phyloP scores from a whole-genome alignment of 371 early-diverging fungal species.

The Neoconidiobolus thromboides region DNA sequence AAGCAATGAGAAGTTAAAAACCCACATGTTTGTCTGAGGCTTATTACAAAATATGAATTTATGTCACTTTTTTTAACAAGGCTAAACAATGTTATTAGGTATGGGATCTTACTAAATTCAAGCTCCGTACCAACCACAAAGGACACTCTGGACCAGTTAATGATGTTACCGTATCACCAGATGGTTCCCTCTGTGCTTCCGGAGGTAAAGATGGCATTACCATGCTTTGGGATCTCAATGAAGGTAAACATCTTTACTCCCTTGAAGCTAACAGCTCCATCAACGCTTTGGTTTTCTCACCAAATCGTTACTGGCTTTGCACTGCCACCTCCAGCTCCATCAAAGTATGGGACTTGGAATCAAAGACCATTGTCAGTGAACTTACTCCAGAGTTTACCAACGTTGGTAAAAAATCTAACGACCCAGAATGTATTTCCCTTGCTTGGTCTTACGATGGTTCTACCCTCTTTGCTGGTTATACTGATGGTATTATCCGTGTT shows the following conservation, averaged over 20 bases:
- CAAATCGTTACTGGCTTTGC: constrained; percentile 99
- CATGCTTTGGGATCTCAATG: constrained; percentile 99
- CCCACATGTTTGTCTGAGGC: not conserved
- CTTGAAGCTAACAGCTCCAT: constrained; percentile 89
- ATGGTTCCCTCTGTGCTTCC: constrained; percentile 98
- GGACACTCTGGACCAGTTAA: constrained; percentile 96
- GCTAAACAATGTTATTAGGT: constrained; percentile 29
- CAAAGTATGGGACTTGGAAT: constrained; percentile 98
- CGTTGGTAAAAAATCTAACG: constrained; percentile 49
- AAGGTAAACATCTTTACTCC: constrained; percentile 97
- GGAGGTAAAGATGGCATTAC: constrained; percentile 98
- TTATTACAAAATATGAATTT: not conserved
- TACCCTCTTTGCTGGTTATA: constrained; percentile 96
- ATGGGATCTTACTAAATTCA: constrained; percentile 96
- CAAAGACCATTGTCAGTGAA: constrained; percentile 91
- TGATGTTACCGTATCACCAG: constrained; percentile 96
- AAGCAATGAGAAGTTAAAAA: constrained; percentile 30
- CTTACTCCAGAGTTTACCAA: constrained; percentile 76
- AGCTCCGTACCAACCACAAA: constrained; percentile 96
- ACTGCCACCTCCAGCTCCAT: constrained; percentile 92
- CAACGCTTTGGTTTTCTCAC: constrained; percentile 95
- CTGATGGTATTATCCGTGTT: constrained; percentile 18
- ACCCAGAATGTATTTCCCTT: constrained; percentile 78
- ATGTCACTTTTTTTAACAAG: not conserved
- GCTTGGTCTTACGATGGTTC: constrained; percentile 97